Evolutionary conservation across 192 early-diverging fungal genomes (phyloP).

Genomic region (Chytriomyces sp.): DNA sequence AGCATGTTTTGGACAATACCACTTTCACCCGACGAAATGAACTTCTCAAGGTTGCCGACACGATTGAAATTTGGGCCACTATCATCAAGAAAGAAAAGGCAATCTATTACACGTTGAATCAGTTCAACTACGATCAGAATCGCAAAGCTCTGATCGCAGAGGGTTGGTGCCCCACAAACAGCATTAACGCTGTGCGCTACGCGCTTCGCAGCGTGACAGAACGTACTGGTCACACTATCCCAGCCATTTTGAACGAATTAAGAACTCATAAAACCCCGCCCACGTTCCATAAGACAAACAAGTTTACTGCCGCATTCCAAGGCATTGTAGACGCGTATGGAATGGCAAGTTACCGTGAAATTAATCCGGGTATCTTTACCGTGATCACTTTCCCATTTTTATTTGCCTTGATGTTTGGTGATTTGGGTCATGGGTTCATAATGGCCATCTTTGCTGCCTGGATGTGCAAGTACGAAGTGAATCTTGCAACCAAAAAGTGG

Average conservation of each 20-base stretch:
- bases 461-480: conserved; percentile 81
- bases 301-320: conserved; percentile 96
- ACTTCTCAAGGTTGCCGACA: conserved; percentile 83
- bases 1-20: conserved; percentile 84
- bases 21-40: conserved; percentile 81
- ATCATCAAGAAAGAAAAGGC: conserved; percentile 98
- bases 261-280: conserved; percentile 88
- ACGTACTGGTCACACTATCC: conserved; percentile 84
- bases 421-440: conserved; percentile 93
- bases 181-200: conserved; percentile 80
- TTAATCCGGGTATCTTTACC: conserved; percentile 98
- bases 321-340: conserved; percentile 97
- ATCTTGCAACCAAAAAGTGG: conserved; percentile 72
- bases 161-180: conserved; percentile 94
- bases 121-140: conserved; percentile 92
- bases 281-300: conserved; percentile 94
- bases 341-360: conserved; percentile 92
- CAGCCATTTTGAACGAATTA: conserved; percentile 86
- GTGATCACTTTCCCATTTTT: conserved; percentile 98
- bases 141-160: conserved; percentile 96
- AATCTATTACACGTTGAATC: conserved; percentile 94
- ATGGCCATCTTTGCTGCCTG: conserved; percentile 78
- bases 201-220: conserved; percentile 86
- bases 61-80: conserved; percentile 84
- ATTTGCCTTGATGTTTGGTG: conserved; percentile 99